phyloP scores from a whole-genome alignment of 768 basidiomycete genomes.

The Pisolithus orientalis region DNA sequence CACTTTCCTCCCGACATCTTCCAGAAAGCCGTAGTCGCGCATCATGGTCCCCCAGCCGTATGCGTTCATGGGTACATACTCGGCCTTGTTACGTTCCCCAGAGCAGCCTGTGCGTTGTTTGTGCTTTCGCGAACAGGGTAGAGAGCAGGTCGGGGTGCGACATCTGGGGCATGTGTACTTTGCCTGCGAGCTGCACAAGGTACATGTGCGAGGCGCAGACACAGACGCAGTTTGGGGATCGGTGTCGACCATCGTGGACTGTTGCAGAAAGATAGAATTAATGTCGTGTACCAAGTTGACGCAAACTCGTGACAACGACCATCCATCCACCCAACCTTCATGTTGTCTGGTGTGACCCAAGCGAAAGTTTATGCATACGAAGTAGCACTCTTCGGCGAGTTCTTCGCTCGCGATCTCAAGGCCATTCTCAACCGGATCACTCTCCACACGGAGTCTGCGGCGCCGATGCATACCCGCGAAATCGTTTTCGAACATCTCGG shows the following conservation, averaged over 20 bases:
- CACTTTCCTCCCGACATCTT: conserved; percentile 75
- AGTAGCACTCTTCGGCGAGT: conserved; percentile 78
- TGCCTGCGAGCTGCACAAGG: conserved; percentile 42
- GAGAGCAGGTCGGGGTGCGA: conserved; percentile 63
- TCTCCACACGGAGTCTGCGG: conserved; percentile 72
- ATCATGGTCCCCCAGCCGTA: conserved; percentile 86
- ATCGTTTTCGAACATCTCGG: conserved; percentile 78
- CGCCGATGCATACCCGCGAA: conserved; percentile 68
- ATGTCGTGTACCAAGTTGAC: too few relatives aligned
- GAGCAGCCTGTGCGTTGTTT: conserved; percentile 57
- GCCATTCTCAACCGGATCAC: conserved; percentile 77
- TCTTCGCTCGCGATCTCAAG: conserved; percentile 70
- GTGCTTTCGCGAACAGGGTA: conserved; percentile 62
- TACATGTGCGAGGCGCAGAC: conserved; percentile 32
- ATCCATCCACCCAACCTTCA: not conserved
- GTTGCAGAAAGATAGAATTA: not conserved
- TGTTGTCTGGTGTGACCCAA: conserved; percentile 17
- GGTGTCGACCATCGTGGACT: conserved; percentile 6
- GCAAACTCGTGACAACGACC: not conserved
- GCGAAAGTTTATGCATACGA: conserved; percentile 58
- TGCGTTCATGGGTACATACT: conserved; percentile 74
- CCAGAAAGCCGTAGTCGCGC: conserved; percentile 83
- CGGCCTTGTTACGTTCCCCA: conserved; percentile 66
- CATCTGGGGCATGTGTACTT: conserved; percentile 83
- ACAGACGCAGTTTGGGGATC: conserved; percentile 7